Evolutionary conservation across 139 green algal species (phyloP).

Genomic region (Picochlorum costavermella): DNA sequence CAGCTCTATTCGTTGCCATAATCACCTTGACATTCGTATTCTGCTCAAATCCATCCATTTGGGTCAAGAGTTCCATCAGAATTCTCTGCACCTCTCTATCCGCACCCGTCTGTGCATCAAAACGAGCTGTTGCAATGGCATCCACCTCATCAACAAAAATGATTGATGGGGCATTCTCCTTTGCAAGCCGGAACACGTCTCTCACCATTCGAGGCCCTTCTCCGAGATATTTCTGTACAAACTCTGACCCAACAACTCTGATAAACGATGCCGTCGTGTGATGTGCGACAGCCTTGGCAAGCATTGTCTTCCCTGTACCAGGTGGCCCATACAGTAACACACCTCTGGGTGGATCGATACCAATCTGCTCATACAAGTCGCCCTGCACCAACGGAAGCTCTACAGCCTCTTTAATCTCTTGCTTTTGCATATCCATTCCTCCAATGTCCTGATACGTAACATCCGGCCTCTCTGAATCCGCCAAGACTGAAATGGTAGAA

Average conservation of each 20-base stretch:
- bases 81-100: slow-evolving; percentile 98
- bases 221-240: slow-evolving; percentile 99
- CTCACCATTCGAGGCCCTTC: slow-evolving; percentile 97
- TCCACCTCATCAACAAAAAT: slow-evolving; percentile 99
- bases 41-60: slow-evolving; percentile 99
- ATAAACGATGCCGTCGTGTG: slow-evolving; percentile 97
- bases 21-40: slow-evolving; percentile 93
- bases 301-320: slow-evolving; percentile 90
- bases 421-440: slow-evolving; percentile 97
- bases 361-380: slow-evolving; percentile 90
- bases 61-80: slow-evolving; percentile 99
- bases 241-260: slow-evolving; percentile 93
- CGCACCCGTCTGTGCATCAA: slow-evolving; percentile 95
- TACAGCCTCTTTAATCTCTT: slow-evolving; percentile 98
- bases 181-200: slow-evolving; percentile 96
- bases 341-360: slow-evolving; percentile 92
- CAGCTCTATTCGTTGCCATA: slow-evolving; percentile 97
- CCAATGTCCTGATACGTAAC: slow-evolving; percentile 96
- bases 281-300: slow-evolving; percentile 94
- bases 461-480: slow-evolving; percentile 83
- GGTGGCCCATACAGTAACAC: slow-evolving; percentile 94
- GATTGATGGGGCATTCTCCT: slow-evolving; percentile 96
- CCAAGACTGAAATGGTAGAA: slow-evolving; percentile 90
- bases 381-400: slow-evolving; percentile 95
- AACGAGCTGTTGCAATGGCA: slow-evolving; percentile 94